phyloP scores from a whole-genome alignment of 139 green algal genomes.

The Coccomyxa sp. region DNA sequence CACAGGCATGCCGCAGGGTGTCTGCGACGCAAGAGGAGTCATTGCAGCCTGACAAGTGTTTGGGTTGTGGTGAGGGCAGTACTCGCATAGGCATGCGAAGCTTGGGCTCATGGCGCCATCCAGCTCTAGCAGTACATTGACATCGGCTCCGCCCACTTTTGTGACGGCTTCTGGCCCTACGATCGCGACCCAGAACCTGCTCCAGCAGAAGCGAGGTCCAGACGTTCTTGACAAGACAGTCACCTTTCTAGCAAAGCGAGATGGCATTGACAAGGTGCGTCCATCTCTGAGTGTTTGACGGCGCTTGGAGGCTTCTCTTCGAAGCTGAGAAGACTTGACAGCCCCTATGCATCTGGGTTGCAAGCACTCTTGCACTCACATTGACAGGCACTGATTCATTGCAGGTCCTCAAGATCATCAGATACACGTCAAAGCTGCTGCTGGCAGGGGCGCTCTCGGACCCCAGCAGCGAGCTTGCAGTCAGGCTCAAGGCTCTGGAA shows the following conservation, averaged over 20 bases:
- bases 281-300: no score
- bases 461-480: constrained; percentile 22
- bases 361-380: not conserved
- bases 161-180: not conserved
- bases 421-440: constrained; percentile 64
- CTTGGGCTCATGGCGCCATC: no score
- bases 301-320: no score
- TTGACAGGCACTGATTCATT: not conserved
- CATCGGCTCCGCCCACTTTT: not conserved
- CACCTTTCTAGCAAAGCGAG: constrained; percentile 65
- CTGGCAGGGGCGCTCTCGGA: constrained; percentile 42
- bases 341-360: no score
- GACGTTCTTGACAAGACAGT: constrained; percentile 22
- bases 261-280: constrained; percentile 79
- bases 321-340: no score
- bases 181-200: not conserved
- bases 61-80: no score
- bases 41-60: no score
- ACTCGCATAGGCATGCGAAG: no score
- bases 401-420: constrained; percentile 63
- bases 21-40: no score
- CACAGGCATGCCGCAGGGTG: no score
- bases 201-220: not conserved
- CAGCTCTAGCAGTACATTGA: no score
- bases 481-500: constrained; percentile 51